A percentile compares a stretch with the other conserved stretches of the same genome.
These are phyloP conservation scores for Podaxis pistillaris DNA, from an alignment of 768 basidiomycete genomes.

Conservation along the genomic window DNA sequence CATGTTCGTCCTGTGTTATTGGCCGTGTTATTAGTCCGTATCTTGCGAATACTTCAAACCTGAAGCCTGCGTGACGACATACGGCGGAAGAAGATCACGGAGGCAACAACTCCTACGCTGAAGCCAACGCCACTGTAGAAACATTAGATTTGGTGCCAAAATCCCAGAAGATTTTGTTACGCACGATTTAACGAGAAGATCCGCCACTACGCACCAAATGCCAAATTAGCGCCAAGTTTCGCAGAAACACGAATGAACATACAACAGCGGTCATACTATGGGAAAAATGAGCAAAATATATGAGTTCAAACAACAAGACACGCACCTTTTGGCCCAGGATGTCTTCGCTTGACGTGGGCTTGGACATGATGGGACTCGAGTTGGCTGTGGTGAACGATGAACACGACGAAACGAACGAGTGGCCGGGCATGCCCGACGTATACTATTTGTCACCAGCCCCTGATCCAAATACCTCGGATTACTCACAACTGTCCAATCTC, in stretches of 20 bases:
- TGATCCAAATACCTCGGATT: slow-evolving; percentile 20
- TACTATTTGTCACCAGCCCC: slow-evolving; percentile 22
- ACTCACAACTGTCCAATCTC: neutral
- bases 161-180: slow-evolving; percentile 18
- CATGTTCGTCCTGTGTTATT: slow-evolving; percentile 75
- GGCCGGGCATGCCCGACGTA: slow-evolving; percentile 16
- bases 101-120: slow-evolving; percentile 83
- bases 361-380: slow-evolving; percentile 47
- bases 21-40: slow-evolving; percentile 9
- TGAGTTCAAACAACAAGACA: neutral
- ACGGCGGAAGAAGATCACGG: slow-evolving; percentile 91
- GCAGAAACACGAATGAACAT: slow-evolving; percentile 33
- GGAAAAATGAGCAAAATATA: slow-evolving; percentile 18
- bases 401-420: neutral
- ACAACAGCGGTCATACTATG: slow-evolving; percentile 85
- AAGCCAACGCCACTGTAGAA: slow-evolving; percentile 77
- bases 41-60: neutral
- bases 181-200: slow-evolving; percentile 77
- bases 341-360: slow-evolving; percentile 84
- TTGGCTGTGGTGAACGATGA: slow-evolving; percentile 23
- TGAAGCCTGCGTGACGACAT: slow-evolving; percentile 32
- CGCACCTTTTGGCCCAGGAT: slow-evolving; percentile 87
- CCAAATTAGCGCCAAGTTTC: slow-evolving; percentile 14
- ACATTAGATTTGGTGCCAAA: slow-evolving; percentile 14
- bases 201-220: slow-evolving; percentile 25